Evolutionary conservation across 495 filamentous ascomycete species (phyloP), one percentile per base, ranked within the genome.

Genomic region (Articulospora tetracladia): DNA sequence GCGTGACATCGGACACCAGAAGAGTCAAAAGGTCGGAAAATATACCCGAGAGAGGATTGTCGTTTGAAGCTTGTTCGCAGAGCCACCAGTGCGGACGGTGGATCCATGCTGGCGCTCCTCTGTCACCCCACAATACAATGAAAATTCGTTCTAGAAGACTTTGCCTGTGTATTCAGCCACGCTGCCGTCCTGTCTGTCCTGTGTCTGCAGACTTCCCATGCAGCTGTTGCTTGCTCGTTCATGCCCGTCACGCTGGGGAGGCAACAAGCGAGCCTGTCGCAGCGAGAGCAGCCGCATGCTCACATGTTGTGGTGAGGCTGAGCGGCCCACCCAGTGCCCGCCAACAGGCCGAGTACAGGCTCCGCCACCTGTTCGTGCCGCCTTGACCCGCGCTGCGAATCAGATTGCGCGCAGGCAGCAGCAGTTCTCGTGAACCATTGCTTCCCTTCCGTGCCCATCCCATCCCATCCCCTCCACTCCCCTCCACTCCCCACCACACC

Each of bases 41-140:
- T 95, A 95, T 75, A 89, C 88, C 25, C 81, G 92, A 57, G 87
- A 92, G 68, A 79, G 82, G 69, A 86, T 93, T 58, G 69, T 82
- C 53, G 73, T 91, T 58, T 87, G 46, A 62, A 25, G 20, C 50
- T 22, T 27, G 19, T 46, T 39, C 13, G n/a, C 26, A 25, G 22
- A 15, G 22, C 6, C 30, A 6, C 6, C 30, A 32, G 6, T 32
- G 30, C 30, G 30, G 13, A 32, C 13, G 30, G 30, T 13, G 13
- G 30, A 32, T 4, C 4, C 13, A 13, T 6, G 13, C 30, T 13
- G 4, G 6, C 13, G 6, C 4, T 32, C 4, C 30, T 32, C 30
- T n/a, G 13, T 32, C 30, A 32, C 30, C 30, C 30, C 30, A 32
- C 30, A 32, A 32, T 32, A 32, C 30, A 32, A 32, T 32, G 30